Evolutionary conservation across 2,329 filamentous ascomycete genomes (phyloP).

Genomic region (Ophiostoma fasciatum): DNA sequence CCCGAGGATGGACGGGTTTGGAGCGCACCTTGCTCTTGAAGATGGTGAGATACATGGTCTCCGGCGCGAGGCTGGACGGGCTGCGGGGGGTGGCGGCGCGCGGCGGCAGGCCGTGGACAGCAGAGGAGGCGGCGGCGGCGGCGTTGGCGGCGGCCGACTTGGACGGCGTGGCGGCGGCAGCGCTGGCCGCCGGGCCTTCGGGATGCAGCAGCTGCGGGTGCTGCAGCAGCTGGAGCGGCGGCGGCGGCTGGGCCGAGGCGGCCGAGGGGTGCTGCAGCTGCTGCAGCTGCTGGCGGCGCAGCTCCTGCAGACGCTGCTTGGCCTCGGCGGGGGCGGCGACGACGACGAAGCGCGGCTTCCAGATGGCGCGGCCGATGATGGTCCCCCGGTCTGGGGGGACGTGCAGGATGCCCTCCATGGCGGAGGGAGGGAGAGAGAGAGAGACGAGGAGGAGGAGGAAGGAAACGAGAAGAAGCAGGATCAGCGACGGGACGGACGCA

Average conservation of each 20-base stretch:
- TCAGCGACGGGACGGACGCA: too few species aligned
- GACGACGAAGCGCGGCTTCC: conserved; percentile 47
- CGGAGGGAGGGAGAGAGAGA: neutral
- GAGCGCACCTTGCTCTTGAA: conserved; percentile 43
- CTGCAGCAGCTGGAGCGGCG: too few species aligned
- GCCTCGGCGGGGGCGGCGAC: conserved; percentile 30
- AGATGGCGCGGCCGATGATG: conserved; percentile 34
- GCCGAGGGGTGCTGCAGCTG: too few species aligned
- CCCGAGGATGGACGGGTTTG: too few species aligned
- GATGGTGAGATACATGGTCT: conserved; percentile 34
- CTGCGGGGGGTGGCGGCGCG: conserved; percentile 19
- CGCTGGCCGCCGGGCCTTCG: too few species aligned
- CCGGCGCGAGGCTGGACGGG: conserved; percentile 15
- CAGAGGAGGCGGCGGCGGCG: neutral
- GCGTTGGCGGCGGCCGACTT: neutral
- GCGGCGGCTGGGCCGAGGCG: too few species aligned
- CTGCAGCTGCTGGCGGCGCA: neutral
- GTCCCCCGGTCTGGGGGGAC: conserved; percentile 36
- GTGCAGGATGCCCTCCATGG: conserved; percentile 36
- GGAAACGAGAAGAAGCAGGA: neutral
- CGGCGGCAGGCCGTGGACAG: neutral
- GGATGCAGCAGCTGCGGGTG: too few species aligned
- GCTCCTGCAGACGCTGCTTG: conserved; percentile 7
- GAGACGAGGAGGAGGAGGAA: neutral
- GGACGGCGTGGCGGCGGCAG: neutral